phyloP scores from a whole-genome alignment of 2,329 filamentous ascomycete species.

The Xylariaceae sp. region DNA sequence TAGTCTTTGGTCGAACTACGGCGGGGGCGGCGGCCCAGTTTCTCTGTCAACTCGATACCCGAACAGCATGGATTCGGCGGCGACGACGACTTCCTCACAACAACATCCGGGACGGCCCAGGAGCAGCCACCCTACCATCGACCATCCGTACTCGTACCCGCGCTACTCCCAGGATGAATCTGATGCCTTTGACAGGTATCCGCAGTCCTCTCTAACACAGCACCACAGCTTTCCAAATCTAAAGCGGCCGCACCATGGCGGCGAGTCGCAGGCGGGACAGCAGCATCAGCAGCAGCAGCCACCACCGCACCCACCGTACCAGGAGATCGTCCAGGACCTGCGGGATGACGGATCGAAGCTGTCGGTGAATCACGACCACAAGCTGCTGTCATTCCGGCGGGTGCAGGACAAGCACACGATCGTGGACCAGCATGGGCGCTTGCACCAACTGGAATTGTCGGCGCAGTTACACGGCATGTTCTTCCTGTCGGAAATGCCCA shows the following conservation, averaged over 20 bases:
- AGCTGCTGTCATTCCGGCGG: slow-evolving; percentile 64
- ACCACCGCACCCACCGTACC: slow-evolving; percentile 56
- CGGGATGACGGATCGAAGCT: slow-evolving; percentile 64
- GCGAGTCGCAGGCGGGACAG: slow-evolving; percentile 21
- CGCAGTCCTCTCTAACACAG: slow-evolving; percentile 54
- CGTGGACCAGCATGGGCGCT: slow-evolving; percentile 64
- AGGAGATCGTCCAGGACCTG: slow-evolving; percentile 67
- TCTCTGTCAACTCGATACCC: slow-evolving; percentile 60
- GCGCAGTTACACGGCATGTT: slow-evolving; percentile 90
- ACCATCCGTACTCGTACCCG: slow-evolving; percentile 60
- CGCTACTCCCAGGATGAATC: slow-evolving; percentile 63
- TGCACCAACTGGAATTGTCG: slow-evolving; percentile 67
- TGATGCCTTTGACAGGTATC: slow-evolving; percentile 61
- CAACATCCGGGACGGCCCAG: slow-evolving; percentile 55
- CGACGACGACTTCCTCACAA: slow-evolving; percentile 51
- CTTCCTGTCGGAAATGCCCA: slow-evolving; percentile 81
- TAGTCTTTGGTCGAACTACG: slow-evolving; percentile 65
- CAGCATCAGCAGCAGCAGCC: slow-evolving; percentile 24
- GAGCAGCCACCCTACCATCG: slow-evolving; percentile 57
- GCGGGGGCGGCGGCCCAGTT: slow-evolving; percentile 57
- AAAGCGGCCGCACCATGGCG: slow-evolving; percentile 61
- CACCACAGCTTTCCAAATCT: slow-evolving; percentile 62
- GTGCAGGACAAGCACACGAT: slow-evolving; percentile 66
- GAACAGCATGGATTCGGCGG: slow-evolving; percentile 57
- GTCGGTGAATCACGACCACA: slow-evolving; percentile 66